A percentile compares a stretch with the other conserved stretches of the same genome.
Evolutionary conservation across 2,329 filamentous ascomycete species (phyloP).

Genomic region (Colletotrichum falcatum): DNA sequence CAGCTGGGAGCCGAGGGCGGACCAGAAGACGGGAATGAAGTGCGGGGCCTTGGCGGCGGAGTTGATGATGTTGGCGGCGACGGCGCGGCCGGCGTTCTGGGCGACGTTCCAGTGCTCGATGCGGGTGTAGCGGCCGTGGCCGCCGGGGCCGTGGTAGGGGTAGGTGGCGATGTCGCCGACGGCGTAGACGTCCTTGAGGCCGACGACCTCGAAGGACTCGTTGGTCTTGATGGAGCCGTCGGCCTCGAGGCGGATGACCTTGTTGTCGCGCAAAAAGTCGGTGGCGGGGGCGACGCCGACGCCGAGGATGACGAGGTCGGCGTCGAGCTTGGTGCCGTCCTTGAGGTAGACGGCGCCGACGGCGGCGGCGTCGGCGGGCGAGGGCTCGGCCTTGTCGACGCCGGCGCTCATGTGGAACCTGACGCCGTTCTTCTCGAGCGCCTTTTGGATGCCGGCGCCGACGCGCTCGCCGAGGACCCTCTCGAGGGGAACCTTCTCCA

Average conservation of each 20-base stretch:
- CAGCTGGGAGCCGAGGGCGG: slow-evolving; percentile 87
- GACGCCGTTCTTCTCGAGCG: slow-evolving; percentile 86
- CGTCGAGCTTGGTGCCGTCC: slow-evolving; percentile 85
- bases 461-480: slow-evolving; percentile 86
- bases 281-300: slow-evolving; percentile 91
- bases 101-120: slow-evolving; percentile 99
- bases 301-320: slow-evolving; percentile 91
- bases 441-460: slow-evolving; percentile 82
- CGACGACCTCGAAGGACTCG: slow-evolving; percentile 80
- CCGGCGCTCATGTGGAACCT: slow-evolving; percentile 86
- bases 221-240: slow-evolving; percentile 91
- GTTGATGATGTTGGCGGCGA: slow-evolving; percentile 80
- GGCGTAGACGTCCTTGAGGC: slow-evolving; percentile 86
- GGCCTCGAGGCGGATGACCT: slow-evolving; percentile 75
- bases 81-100: slow-evolving; percentile 88
- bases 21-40: slow-evolving; percentile 98
- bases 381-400: slow-evolving; percentile 86
- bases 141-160: slow-evolving; percentile 91
- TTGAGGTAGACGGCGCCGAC: slow-evolving; percentile 87
- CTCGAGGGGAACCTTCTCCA: slow-evolving; percentile 87
- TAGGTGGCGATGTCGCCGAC: slow-evolving; percentile 96
- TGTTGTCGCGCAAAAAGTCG: slow-evolving; percentile 81
- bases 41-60: slow-evolving; percentile 70
- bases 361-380: slow-evolving; percentile 72
- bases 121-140: slow-evolving; percentile 77